phyloP scores from a whole-genome alignment of 257 asterid genomes.

The Henckelia pumila region DNA sequence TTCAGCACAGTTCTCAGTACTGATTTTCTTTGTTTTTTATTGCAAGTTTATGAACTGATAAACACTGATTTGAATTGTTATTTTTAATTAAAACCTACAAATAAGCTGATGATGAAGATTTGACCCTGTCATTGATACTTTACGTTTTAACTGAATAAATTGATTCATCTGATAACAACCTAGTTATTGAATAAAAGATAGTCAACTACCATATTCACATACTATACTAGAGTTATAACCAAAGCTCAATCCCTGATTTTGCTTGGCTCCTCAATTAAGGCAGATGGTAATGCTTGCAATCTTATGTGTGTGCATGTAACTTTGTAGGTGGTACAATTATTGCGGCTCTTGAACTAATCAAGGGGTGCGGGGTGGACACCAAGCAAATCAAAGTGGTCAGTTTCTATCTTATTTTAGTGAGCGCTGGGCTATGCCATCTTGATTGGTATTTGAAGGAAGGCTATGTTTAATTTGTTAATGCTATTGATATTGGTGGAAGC shows the following conservation, averaged over 20 bases:
- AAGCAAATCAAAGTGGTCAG: constrained; percentile 89
- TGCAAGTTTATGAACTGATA: not conserved
- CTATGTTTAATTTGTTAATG: not conserved
- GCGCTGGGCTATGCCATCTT: not conserved
- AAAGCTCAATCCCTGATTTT: not conserved
- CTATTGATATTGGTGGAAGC: not conserved
- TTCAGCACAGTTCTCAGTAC: not conserved
- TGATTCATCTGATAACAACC: not conserved
- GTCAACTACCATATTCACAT: not conserved
- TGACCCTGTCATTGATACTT: not conserved
- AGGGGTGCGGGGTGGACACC: constrained; percentile 75
- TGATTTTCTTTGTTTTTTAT: not conserved
- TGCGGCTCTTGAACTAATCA: constrained; percentile 78
- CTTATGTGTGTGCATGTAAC: constrained; percentile 16
- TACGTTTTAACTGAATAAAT: not conserved
- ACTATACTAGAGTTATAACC: constrained; percentile 5
- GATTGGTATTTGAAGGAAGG: not conserved
- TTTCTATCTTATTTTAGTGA: constrained; percentile 15
- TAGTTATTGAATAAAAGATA: not conserved
- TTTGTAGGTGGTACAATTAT: constrained; percentile 81
- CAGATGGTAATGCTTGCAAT: not conserved
- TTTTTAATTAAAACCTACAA: not conserved
- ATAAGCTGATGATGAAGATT: not conserved
- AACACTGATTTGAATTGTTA: not conserved
- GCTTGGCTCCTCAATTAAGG: not conserved